These are phyloP conservation scores for Sporothrix protearum DNA, from an alignment of 2,329 filamentous ascomycete species.

Conservation along the genomic window DNA sequence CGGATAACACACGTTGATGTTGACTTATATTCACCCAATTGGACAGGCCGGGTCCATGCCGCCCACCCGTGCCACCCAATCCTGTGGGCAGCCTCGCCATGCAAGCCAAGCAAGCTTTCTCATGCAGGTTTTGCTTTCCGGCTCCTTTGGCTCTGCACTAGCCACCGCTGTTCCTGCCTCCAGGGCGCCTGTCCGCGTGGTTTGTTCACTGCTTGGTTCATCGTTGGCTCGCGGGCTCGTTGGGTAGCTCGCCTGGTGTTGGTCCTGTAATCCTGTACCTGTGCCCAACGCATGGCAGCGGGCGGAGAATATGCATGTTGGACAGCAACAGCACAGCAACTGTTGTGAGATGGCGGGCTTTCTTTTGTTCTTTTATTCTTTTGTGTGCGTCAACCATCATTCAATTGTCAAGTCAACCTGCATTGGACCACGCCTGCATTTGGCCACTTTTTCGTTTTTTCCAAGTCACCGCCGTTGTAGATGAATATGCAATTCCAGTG, in stretches of 20 bases:
- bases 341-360: background rate
- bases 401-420: background rate
- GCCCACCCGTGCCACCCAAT: background rate
- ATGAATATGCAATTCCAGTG: background rate
- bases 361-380: background rate
- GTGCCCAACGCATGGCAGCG: slow-evolving; percentile 7
- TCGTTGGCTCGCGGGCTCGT: background rate
- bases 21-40: background rate
- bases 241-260: background rate
- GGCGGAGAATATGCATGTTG: slow-evolving; percentile 1
- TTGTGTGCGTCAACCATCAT: background rate
- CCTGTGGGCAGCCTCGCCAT: slow-evolving; percentile 6
- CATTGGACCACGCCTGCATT: background rate
- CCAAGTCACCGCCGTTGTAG: background rate
- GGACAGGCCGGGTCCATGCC: background rate
- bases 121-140: background rate
- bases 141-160: slow-evolving; percentile 1
- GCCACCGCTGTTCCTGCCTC: background rate
- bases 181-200: background rate
- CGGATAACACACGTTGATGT: background rate
- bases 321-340: slow-evolving; percentile 18
- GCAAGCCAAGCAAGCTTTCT: slow-evolving; percentile 1
- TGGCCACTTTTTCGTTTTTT: background rate
- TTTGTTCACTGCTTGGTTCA: background rate
- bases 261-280: background rate